Evolutionary conservation across 805 yeast genomes (phyloP).

Genomic region (Kluyveromyces aestuarii): DNA sequence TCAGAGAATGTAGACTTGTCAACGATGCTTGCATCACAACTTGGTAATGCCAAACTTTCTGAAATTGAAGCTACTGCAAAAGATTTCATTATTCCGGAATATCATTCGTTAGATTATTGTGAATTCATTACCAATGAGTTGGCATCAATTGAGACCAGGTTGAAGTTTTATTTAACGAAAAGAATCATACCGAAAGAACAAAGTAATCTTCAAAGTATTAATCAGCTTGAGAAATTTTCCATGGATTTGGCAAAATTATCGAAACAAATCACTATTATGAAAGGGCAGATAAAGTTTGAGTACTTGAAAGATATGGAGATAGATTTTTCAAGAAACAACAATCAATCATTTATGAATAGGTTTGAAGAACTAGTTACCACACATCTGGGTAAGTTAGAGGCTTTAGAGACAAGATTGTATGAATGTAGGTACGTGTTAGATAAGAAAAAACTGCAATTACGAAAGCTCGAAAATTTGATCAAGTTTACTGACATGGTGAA

Average conservation of each 20-base stretch:
- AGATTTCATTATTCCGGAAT: not conserved
- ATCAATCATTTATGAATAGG: constrained; percentile 18
- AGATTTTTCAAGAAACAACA: constrained; percentile 21
- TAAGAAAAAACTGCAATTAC: constrained; percentile 19
- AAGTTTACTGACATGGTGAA: constrained; percentile 11
- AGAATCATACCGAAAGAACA: constrained; percentile 20
- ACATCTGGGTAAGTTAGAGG: constrained; percentile 18
- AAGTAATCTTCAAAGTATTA: constrained; percentile 20
- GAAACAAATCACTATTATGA: constrained; percentile 14
- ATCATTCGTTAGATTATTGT: not conserved
- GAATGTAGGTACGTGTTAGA: constrained; percentile 12
- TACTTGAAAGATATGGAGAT: constrained; percentile 22
- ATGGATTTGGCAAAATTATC: constrained; percentile 23
- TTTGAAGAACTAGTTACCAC: constrained; percentile 8
- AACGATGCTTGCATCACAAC: not conserved
- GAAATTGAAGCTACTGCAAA: not conserved
- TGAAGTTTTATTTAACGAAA: constrained; percentile 16
- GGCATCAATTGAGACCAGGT: constrained; percentile 16
- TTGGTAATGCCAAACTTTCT: not conserved
- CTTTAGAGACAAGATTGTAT: constrained; percentile 23
- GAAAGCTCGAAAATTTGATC: constrained; percentile 19
- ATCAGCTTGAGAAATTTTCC: constrained; percentile 19
- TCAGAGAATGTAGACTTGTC: not conserved
- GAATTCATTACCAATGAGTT: constrained; percentile 13
- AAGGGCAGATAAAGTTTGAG: constrained; percentile 20